Evolutionary conservation across 2,329 filamentous ascomycete genomes (phyloP).

Genomic region (Penicillium sp.): DNA sequence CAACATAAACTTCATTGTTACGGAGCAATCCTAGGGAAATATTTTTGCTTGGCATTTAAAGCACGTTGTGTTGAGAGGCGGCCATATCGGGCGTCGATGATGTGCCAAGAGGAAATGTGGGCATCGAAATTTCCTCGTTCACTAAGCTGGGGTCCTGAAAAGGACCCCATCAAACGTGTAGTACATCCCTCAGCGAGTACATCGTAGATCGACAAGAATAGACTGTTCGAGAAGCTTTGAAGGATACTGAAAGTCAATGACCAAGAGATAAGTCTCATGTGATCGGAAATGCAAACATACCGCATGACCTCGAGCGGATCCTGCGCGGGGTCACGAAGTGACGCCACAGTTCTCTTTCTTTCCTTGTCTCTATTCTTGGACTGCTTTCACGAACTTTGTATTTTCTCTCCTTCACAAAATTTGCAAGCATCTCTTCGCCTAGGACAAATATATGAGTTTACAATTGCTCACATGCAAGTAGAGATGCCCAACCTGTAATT

Average conservation of each 20-base stretch:
- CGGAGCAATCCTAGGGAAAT: too few relatives aligned
- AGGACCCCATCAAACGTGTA: too few relatives aligned
- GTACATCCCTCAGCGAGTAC: too few relatives aligned
- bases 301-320: neutral
- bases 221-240: neutral
- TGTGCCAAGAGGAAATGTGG: too few relatives aligned
- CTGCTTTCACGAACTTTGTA: neutral
- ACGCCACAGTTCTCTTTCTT: neutral
- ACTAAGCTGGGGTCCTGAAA: too few relatives aligned
- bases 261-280: constrained; percentile 1
- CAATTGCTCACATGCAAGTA: neutral
- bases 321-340: neutral
- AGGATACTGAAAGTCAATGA: neutral
- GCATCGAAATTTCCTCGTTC: too few relatives aligned
- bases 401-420: neutral
- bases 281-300: constrained; percentile 2
- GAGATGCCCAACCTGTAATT: neutral
- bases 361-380: too few relatives aligned
- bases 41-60: too few relatives aligned
- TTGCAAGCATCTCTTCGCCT: too few relatives aligned
- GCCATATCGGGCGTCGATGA: too few relatives aligned
- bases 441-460: neutral
- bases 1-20: too few relatives aligned
- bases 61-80: too few relatives aligned
- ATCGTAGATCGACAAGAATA: neutral